A percentile compares a stretch with the other conserved stretches of the same genome.
These are phyloP conservation scores for Leptodontidium sp. DNA, from an alignment of 2,329 filamentous ascomycete genomes.

Conservation along the genomic window DNA sequence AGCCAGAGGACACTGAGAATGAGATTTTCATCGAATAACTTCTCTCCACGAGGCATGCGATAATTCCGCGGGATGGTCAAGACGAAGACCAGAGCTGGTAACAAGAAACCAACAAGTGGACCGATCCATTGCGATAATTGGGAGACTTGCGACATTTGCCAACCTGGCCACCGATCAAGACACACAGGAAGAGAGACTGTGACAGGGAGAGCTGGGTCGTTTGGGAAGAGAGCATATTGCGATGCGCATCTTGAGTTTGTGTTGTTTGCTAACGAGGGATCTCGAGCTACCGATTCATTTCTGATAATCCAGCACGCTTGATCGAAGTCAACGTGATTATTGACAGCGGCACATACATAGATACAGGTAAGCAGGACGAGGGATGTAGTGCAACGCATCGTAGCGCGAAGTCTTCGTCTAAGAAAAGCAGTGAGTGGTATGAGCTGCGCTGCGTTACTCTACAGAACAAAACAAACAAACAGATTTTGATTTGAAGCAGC, in stretches of 20 bases:
- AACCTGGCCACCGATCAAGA: slow-evolving; percentile 15
- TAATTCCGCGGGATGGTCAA: slow-evolving; percentile 18
- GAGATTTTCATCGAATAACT: slow-evolving; percentile 6
- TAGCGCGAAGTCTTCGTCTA: not conserved
- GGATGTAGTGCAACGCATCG: not conserved
- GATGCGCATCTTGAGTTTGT: not conserved
- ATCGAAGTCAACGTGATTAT: slow-evolving; percentile 9
- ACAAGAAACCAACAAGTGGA: slow-evolving; percentile 24
- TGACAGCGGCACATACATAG: not conserved
- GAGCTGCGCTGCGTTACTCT: not conserved
- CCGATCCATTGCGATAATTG: slow-evolving; percentile 23
- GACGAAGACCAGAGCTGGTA: slow-evolving; percentile 26
- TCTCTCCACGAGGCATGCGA: slow-evolving; percentile 16
- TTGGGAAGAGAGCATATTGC: not conserved
- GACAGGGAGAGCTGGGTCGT: slow-evolving; percentile 4
- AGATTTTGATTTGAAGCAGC: not conserved
- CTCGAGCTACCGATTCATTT: slow-evolving; percentile 6
- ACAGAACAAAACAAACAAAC: not conserved
- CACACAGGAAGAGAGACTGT: slow-evolving; percentile 12
- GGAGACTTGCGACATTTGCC: slow-evolving; percentile 8
- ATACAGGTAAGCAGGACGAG: not conserved
- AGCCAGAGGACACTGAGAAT: slow-evolving; percentile 17
- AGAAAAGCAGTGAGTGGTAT: not conserved
- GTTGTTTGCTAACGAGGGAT: slow-evolving; percentile 1
- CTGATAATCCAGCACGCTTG: slow-evolving; percentile 13